These are phyloP conservation scores for Phlebopus sp. DNA, from an alignment of 1,284 basidiomycete genomes.

Conservation along the genomic window DNA sequence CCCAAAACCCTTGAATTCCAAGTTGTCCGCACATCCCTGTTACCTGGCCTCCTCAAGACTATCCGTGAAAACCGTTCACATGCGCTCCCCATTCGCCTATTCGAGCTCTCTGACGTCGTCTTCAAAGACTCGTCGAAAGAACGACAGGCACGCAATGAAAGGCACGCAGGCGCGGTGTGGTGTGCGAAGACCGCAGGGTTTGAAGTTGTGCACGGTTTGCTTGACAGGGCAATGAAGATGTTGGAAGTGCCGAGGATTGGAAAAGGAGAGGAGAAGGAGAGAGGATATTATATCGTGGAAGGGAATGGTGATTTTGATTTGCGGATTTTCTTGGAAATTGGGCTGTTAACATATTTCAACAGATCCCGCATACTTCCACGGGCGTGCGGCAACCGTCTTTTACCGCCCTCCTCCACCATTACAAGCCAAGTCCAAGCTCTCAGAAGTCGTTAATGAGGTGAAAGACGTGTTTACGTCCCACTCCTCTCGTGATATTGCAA, in stretches of 20 bases:
- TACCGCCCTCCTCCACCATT: conserved; percentile 63
- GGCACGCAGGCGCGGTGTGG: conserved; percentile 89
- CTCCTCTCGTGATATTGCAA: conserved; percentile 53
- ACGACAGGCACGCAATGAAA: conserved; percentile 83
- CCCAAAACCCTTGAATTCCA: conserved; percentile 98
- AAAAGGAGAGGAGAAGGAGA: conserved; percentile 53
- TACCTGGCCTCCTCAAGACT: conserved; percentile 96
- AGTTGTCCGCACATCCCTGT: conserved; percentile 91
- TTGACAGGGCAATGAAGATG: conserved; percentile 95
- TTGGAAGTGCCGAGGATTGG: conserved; percentile 83
- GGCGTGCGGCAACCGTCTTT: conserved; percentile 88
- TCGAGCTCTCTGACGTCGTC: conserved; percentile 93
- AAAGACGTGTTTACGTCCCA: conserved; percentile 30
- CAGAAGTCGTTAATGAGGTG: conserved; percentile 16
- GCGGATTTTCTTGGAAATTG: not conserved
- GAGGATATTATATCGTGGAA: conserved; percentile 92
- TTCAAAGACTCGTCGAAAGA: conserved; percentile 81
- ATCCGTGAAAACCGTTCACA: conserved; percentile 96
- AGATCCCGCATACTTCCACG: conserved; percentile 94
- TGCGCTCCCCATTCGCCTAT: conserved; percentile 88
- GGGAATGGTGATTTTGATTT: conserved; percentile 60
- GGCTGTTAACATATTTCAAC: not conserved
- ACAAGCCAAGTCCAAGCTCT: conserved; percentile 22
- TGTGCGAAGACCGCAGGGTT: conserved; percentile 97
- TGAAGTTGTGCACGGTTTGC: conserved; percentile 92